Conservation (phyloP, 768 basidiomycete species). For the Suillus subluteus region DNA sequence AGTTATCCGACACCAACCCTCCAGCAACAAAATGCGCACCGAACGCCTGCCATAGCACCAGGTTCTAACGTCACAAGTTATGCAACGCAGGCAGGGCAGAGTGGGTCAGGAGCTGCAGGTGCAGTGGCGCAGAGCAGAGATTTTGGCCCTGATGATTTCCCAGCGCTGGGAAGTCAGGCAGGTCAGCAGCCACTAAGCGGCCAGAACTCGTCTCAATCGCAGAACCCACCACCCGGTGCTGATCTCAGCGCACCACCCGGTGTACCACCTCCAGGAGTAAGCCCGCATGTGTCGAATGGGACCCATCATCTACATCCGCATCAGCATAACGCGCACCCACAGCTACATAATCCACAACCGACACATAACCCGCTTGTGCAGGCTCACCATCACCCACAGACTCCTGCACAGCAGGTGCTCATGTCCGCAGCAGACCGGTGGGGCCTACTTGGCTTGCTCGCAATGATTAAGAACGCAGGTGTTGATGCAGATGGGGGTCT, state of each 20-base stretch:
- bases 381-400: conserved; percentile 67
- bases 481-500: conserved; percentile 79
- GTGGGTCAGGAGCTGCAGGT: conserved; percentile 28
- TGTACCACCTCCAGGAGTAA: conserved; percentile 43
- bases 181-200: conserved; percentile 33
- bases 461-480: conserved; percentile 81
- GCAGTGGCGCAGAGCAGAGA: conserved; percentile 28
- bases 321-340: conserved; percentile 38
- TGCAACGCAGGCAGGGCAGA: conserved; percentile 77
- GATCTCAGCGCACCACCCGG: conserved; percentile 59
- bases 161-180: conserved; percentile 75
- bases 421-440: conserved; percentile 93
- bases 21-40: conserved; percentile 60
- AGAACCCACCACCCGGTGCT: conserved; percentile 35
- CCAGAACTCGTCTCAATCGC: conserved; percentile 32
- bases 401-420: conserved; percentile 92
- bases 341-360: conserved; percentile 28
- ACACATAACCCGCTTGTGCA: conserved; percentile 23
- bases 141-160: conserved; percentile 90
- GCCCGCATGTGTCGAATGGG: conserved; percentile 39
- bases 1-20: conserved; percentile 44
- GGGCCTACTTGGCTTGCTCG: conserved; percentile 86
- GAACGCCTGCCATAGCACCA: conserved; percentile 49
- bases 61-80: conserved; percentile 62
- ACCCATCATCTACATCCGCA: conserved; percentile 39